Percentiles rank a stretch among this genome's conserved stretches.
These are phyloP conservation scores for Saccharum spontaneum DNA, from an alignment of 176 grass and related monocot species.

Conservation along the genomic window DNA sequence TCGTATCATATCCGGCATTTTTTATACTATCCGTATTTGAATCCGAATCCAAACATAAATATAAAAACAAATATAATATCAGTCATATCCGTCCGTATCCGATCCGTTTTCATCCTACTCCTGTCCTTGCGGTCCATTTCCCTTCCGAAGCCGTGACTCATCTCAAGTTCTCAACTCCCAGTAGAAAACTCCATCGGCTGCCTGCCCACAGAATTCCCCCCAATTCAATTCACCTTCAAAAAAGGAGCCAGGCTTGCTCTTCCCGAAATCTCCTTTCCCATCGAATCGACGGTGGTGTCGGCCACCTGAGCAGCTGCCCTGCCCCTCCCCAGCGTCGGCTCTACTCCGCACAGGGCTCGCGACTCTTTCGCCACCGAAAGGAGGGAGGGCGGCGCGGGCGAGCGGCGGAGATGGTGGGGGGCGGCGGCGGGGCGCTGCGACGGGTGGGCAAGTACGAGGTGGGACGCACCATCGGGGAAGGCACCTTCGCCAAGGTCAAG, in stretches of 20 bases:
- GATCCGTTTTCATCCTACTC: too few relatives aligned
- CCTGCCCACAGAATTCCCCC: slow-evolving; percentile 9
- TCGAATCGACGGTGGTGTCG: neutral
- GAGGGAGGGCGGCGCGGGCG: too few relatives aligned
- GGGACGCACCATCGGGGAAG: slow-evolving; percentile 93
- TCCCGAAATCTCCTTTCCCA: neutral
- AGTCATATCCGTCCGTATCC: too few relatives aligned
- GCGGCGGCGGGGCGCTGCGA: slow-evolving; percentile 29
- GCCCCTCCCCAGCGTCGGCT: neutral
- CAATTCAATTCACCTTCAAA: slow-evolving; percentile 12
- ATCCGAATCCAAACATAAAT: too few relatives aligned
- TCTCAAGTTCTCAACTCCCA: too few relatives aligned
- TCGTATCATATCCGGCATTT: too few relatives aligned
- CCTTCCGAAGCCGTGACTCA: too few relatives aligned
- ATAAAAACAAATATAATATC: too few relatives aligned
- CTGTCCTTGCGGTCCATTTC: too few relatives aligned
- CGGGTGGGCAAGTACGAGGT: slow-evolving; percentile 98
- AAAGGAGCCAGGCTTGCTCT: neutral
- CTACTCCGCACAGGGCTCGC: neutral
- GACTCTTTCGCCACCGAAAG: neutral
- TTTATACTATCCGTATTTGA: too few relatives aligned
- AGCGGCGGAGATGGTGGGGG: neutral
- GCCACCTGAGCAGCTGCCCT: neutral
- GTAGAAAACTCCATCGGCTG: neutral
- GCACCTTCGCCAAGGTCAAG: slow-evolving; percentile 98